phyloP scores from a whole-genome alignment of 2,329 filamentous ascomycete genomes.

The Ascocoryne sarcoides region DNA sequence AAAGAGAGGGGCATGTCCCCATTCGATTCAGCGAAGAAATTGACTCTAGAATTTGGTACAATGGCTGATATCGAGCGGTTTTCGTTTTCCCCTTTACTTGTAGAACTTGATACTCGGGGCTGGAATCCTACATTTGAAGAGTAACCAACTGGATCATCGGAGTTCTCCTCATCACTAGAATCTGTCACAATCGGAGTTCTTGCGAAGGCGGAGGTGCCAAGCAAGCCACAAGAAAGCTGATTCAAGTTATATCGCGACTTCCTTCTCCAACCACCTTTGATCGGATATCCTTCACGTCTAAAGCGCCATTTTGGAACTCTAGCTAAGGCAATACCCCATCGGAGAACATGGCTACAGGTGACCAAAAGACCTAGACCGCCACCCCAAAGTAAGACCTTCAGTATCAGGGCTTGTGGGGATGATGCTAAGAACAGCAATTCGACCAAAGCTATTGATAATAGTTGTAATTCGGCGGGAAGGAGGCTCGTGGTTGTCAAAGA shows the following conservation, averaged over 20 bases:
- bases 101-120: conserved; percentile 12
- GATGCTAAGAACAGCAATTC: conserved; percentile 69
- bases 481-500: conserved; percentile 84
- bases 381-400: conserved; percentile 78
- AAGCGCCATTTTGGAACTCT: conserved; percentile 90
- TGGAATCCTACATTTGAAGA: not conserved
- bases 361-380: conserved; percentile 72
- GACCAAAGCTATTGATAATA: conserved; percentile 75
- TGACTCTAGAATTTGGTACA: conserved; percentile 12
- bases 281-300: conserved; percentile 35
- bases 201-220: conserved; percentile 13
- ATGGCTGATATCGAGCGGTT: conserved; percentile 20
- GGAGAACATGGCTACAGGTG: conserved; percentile 63
- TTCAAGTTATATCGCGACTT: conserved; percentile 5
- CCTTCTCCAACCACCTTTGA: not conserved
- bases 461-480: conserved; percentile 75
- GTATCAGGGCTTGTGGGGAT: conserved; percentile 75
- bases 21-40: conserved; percentile 6
- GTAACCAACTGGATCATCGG: not conserved
- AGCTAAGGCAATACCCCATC: conserved; percentile 77
- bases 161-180: conserved; percentile 19
- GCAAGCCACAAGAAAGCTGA: conserved; percentile 10
- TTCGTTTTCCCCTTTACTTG: not conserved
- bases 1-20: conserved; percentile 30
- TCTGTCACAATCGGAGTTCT: conserved; percentile 14